phyloP scores from a whole-genome alignment of 2,329 filamentous ascomycete genomes.

The Neonectria faginata region DNA sequence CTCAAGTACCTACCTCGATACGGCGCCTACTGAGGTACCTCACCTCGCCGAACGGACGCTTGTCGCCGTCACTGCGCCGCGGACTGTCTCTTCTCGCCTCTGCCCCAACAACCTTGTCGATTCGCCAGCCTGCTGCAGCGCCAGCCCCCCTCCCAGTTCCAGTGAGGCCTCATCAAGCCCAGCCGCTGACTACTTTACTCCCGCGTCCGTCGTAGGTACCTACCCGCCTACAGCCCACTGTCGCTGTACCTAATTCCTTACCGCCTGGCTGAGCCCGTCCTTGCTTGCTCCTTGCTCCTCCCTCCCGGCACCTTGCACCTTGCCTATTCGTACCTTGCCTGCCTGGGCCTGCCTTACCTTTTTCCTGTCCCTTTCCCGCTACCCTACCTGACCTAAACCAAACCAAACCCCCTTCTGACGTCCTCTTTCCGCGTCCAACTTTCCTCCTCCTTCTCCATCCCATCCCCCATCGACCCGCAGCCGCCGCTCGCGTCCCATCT shows the following conservation, averaged over 20 bases:
- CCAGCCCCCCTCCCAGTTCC: slow-evolving; percentile 32
- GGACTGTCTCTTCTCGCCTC: slow-evolving; percentile 9
- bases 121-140: slow-evolving; percentile 18
- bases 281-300: slow-evolving; percentile 18
- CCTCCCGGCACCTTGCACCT: slow-evolving; percentile 23
- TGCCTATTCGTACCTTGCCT: slow-evolving; percentile 30
- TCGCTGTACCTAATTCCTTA: slow-evolving; percentile 8
- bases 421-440: slow-evolving; percentile 43
- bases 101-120: slow-evolving; percentile 38
- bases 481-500: slow-evolving; percentile 45
- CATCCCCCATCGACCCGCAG: slow-evolving; percentile 48
- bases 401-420: slow-evolving; percentile 46
- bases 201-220: slow-evolving; percentile 19
- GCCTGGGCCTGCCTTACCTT: slow-evolving; percentile 39
- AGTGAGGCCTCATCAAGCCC: slow-evolving; percentile 22
- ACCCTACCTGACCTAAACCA: slow-evolving; percentile 38
- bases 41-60: slow-evolving; percentile 1
- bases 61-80: slow-evolving; percentile 24
- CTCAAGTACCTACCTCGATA: slow-evolving; percentile 7
- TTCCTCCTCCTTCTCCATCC: slow-evolving; percentile 47
- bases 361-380: slow-evolving; percentile 32
- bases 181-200: background rate
- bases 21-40: slow-evolving; percentile 1
- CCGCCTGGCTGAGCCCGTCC: slow-evolving; percentile 10
- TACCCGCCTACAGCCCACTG: background rate